Base-by-base conservation (phyloP, 202 grass and related monocot genomes). In the Dendrocalamus latiflorus region DNA sequence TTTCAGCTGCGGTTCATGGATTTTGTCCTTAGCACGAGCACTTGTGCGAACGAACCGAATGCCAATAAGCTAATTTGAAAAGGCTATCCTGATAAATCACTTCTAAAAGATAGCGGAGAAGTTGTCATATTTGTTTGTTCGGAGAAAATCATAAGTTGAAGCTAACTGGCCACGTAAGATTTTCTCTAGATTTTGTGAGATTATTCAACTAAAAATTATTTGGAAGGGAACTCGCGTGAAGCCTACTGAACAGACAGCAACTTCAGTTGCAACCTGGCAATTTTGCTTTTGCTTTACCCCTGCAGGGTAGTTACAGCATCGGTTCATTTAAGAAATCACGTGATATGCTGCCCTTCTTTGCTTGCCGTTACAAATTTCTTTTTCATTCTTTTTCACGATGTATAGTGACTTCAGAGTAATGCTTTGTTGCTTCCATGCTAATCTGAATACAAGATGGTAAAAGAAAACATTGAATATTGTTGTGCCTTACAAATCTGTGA, bases 71-170 rank as follows among this genome's bases (percentile, higher is more conserved):
- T 34, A 0, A 34, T 34, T 34, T 5, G 33, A 34, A 34, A 34
- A 34, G 0, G 4, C 4, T 34, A 34, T 0, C 0, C 33, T 5
- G 4, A 34, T 34, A 34, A 34, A 0, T 0, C 0, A 0, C 33
- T 34, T 34, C 0, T 4, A 34, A 34, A 34, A 34, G 33, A 34
- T 34, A 0, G 4, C 0, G 4, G 33, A 34, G 33, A 34, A 34
- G 4, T 34, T 5, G 4, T 34, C 4, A 0, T 34, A 34, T 34
- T 34, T 34, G 4, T 34, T 34, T 34, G 33, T 34, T 34, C 33
- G 4, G 33, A 34, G 4, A 5, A 34, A 34, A 0, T 5, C 33
- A 5, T 34, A 34, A 34, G 33, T 0, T 34, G 33, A 34, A 34
- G n/a, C 6, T 14, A 30, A 42, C 25, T 11, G 30, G 12, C 49